phyloP scores from a whole-genome alignment of 345 rosid species.

The Linum lewisii region DNA sequence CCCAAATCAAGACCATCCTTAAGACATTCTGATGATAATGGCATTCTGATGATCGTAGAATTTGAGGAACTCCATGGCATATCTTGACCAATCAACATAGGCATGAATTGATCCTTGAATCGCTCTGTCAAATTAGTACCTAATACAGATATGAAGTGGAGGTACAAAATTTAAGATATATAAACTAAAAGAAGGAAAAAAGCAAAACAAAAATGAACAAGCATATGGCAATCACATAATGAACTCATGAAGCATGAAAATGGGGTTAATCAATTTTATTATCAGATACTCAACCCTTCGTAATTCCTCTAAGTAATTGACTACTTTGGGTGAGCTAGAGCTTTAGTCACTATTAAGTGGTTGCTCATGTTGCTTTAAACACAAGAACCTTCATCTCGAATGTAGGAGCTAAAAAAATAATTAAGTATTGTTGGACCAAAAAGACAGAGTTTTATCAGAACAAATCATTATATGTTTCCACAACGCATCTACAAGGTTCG shows the following conservation, averaged over 20 bases:
- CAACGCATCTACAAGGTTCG: too few relatives aligned
- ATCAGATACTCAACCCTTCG: too few relatives aligned
- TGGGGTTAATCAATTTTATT: too few relatives aligned
- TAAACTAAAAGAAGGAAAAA: background rate
- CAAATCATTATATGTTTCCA: too few relatives aligned
- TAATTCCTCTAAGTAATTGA: too few relatives aligned
- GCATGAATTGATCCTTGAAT: constrained; percentile 74
- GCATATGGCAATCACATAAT: too few relatives aligned
- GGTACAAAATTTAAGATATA: background rate
- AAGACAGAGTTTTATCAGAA: too few relatives aligned
- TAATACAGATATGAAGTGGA: constrained; percentile 17
- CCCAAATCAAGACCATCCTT: constrained; percentile 74
- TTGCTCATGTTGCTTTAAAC: too few relatives aligned
- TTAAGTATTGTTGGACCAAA: background rate
- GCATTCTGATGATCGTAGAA: constrained; percentile 86
- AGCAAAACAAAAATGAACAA: constrained; percentile 4
- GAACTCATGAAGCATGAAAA: too few relatives aligned
- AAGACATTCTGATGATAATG: constrained; percentile 64
- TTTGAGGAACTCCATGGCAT: constrained; percentile 58
- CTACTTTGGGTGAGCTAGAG: too few relatives aligned
- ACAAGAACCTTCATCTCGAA: background rate
- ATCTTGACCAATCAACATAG: constrained; percentile 69
- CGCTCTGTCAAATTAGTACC: constrained; percentile 79
- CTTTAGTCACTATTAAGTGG: too few relatives aligned
- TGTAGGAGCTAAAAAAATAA: background rate